These are phyloP conservation scores for Erysimum cheiri DNA, from an alignment of 441 rosid species.

Conservation along the genomic window DNA sequence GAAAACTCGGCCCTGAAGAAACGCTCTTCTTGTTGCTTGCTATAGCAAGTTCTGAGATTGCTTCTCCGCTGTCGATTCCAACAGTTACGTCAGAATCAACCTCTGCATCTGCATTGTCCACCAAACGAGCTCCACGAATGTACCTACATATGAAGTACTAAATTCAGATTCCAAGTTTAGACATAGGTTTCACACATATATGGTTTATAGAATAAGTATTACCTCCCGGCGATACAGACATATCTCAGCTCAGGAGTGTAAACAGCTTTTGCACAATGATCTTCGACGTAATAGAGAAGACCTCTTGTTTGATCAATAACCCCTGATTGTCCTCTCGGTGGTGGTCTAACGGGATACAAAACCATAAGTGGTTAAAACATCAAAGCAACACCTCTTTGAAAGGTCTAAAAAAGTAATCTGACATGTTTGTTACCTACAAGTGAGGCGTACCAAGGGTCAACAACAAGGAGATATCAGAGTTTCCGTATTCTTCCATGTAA, in stretches of 20 bases:
- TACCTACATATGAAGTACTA: slow-evolving; percentile 56
- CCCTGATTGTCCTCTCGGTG: slow-evolving; percentile 78
- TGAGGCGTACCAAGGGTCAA: slow-evolving; percentile 97
- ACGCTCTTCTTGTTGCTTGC: slow-evolving; percentile 44
- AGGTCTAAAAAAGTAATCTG: background rate
- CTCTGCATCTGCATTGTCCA: slow-evolving; percentile 50
- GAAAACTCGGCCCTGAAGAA: slow-evolving; percentile 51
- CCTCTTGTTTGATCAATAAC: slow-evolving; percentile 96
- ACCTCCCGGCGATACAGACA: slow-evolving; percentile 94
- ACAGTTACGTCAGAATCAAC: slow-evolving; percentile 46
- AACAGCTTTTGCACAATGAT: slow-evolving; percentile 75
- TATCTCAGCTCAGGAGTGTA: slow-evolving; percentile 76
- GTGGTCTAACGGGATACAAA: slow-evolving; percentile 59
- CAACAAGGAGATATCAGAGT: slow-evolving; percentile 65
- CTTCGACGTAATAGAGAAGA: slow-evolving; percentile 75
- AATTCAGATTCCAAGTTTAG: slow-evolving; percentile 14
- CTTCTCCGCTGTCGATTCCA: slow-evolving; percentile 49
- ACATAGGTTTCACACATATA: background rate
- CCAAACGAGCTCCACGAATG: slow-evolving; percentile 67
- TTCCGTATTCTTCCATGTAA: slow-evolving; percentile 83
- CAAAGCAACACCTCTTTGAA: slow-evolving; percentile 5
- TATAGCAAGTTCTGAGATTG: slow-evolving; percentile 53
- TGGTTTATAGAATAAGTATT: slow-evolving; percentile 21
- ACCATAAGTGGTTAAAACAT: background rate
- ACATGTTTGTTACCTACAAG: slow-evolving; percentile 65